Base-by-base conservation (phyloP, 371 early-diverging fungal species). In the Mortierella sp. region DNA sequence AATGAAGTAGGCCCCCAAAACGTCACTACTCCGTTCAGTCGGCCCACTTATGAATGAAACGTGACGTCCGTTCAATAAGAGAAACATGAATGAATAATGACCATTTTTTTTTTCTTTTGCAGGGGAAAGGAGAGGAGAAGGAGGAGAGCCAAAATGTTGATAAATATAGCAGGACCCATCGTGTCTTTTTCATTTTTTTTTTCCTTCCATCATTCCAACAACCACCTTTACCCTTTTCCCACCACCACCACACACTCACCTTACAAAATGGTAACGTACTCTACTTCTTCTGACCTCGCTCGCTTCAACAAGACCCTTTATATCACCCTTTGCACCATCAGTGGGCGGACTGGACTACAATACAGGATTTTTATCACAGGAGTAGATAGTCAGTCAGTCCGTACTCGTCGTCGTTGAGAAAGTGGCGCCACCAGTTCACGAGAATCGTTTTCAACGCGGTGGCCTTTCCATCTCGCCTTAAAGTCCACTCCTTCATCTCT, bases 251-350 rank as follows among this genome's bases (percentile, higher is more conserved):
- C 76, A 56, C 43, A 56, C 29, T 41, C 56, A 43, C 24, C 71
- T 74, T 29, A 70, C 58, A 63, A n/a, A 60, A 81, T 81, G 82
- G 82, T 81, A 81, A 81, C 51, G 82, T 81, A 70, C 65, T 32
- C 48, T 14, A 4, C 21, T 0, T 6, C 24, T 46, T 35, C 43
- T 46, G 21, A 7, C 27, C 16, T 29, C 11, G 0, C n/a, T 24
- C 55, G n/a, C 4, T 5, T 5, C 55, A 6, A n/a, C 55, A 18
- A 49, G 49, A n/a, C 58, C 6, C 38, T 65, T 3, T 4, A 7
- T 16, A 27, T 65, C 65, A 63, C 65, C 8, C 24, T 35, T 32
- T n/a, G 2, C 65, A 63, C 32, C 5, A 5, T 18, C 60, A 16
- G 60, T 32, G 32, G 60, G 0, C 4, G 35, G 0, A 58, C 16